These are phyloP conservation scores for Pseudogymnoascus destructans DNA, from an alignment of 2,329 filamentous ascomycete genomes.

Conservation along the genomic window DNA sequence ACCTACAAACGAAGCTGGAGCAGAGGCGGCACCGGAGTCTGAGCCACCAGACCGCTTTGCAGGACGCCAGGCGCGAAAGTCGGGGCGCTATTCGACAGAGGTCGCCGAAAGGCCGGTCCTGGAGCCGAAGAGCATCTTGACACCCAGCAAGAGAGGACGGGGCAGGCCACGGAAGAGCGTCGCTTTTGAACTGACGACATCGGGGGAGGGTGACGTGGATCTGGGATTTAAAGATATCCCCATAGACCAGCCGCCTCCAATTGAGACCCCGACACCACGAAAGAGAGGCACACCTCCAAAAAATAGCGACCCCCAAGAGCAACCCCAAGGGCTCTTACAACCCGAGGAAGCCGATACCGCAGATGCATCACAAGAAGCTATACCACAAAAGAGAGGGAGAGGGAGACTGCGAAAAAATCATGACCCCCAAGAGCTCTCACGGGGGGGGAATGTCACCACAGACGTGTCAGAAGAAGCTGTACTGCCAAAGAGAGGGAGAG, in stretches of 20 bases:
- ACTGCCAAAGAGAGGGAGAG: constrained; percentile 12
- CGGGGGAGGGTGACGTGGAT: constrained; percentile 30
- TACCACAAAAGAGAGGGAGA: neutral
- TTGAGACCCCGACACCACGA: neutral
- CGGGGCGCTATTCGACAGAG: neutral
- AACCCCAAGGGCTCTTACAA: neutral
- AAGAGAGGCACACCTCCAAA: neutral
- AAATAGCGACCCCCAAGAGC: neutral
- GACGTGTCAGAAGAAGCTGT: neutral
- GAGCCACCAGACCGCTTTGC: neutral
- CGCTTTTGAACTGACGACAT: constrained; percentile 32
- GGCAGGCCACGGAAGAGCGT: constrained; percentile 39
- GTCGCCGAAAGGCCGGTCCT: neutral
- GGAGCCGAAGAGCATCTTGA: constrained; percentile 40
- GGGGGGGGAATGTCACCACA: neutral
- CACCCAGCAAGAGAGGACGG: constrained; percentile 35
- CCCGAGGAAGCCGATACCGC: neutral
- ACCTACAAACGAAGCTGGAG: neutral
- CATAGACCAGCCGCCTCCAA: constrained; percentile 19
- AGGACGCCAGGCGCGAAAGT: neutral
- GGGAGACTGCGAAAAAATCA: neutral
- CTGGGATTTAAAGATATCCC: constrained; percentile 40
- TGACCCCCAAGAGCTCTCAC: neutral
- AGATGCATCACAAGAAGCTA: neutral
- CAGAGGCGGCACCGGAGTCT: neutral